Percentiles rank a stretch among this genome's conserved stretches.
These are phyloP conservation scores for Mortierella sp. DNA, from an alignment of 371 early-diverging fungal genomes.

Conservation along the genomic window DNA sequence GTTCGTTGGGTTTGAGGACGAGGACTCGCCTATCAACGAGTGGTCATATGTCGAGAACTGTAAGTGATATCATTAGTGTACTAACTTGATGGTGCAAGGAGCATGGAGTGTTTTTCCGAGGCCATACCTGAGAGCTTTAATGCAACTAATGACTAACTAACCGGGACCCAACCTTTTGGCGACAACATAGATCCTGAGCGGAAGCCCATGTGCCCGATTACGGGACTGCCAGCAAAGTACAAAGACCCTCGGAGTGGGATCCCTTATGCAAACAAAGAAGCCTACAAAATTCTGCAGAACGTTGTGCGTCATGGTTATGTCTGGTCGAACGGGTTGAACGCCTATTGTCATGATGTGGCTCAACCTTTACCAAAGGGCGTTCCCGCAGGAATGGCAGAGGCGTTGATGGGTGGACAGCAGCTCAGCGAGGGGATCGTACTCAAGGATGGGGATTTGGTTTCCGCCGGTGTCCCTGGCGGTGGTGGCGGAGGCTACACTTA, in stretches of 20 bases:
- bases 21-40: constrained; percentile 35
- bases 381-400: constrained; percentile 53
- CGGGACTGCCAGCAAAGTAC: constrained; percentile 74
- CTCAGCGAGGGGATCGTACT: constrained; percentile 41
- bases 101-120: no score
- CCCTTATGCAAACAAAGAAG: constrained; percentile 72
- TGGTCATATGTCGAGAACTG: constrained; percentile 46
- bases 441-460: constrained; percentile 48
- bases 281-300: constrained; percentile 62
- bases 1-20: constrained; percentile 42
- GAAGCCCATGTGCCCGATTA: constrained; percentile 67
- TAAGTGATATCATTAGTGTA: constrained; percentile 15
- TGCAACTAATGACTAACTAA: no score
- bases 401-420: constrained; percentile 44
- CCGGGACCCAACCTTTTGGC: no score
- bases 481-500: constrained; percentile 51
- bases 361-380: constrained; percentile 43
- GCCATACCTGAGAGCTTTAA: no score
- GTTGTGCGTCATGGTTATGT: constrained; percentile 49
- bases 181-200: constrained; percentile 48
- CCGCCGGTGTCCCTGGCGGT: constrained; percentile 38
- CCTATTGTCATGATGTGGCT: constrained; percentile 50
- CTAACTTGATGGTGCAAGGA: no score
- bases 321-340: constrained; percentile 50
- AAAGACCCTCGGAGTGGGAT: constrained; percentile 68